Base-by-base conservation (phyloP, 2,329 filamentous ascomycete species). In the Sporothrix dimorphospora region DNA sequence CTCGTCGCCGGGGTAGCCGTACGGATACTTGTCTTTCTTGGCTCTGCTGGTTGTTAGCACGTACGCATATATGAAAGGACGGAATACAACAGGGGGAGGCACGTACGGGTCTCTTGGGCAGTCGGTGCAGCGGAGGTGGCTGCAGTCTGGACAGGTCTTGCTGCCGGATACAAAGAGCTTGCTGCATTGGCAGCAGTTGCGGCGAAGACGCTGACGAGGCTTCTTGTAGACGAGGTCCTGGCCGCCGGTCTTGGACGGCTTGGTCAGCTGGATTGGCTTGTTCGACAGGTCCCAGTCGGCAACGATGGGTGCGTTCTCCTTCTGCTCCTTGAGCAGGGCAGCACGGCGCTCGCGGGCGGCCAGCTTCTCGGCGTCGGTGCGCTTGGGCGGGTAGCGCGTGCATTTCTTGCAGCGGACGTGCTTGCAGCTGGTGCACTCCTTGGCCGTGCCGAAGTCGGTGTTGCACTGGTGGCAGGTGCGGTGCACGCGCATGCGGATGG, bases 351-450 rank as follows among this genome's bases (percentile, higher is more conserved):
- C 84, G 69, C 86, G 85, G 78, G 84, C 85, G 76, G 85, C 85
- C 73, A 85, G 81, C 76, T 83, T 83, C 78, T 88, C 85, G 74
- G 84, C 84, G 75, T 89, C 86, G 77, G 83, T 86, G 76, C 88
- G 89, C 82, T 90, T 90, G 70, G 87, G 84, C 45, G 94, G 94
- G 77, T 91, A 89, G 71, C 93, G 89, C 38, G 89, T 88, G 80
- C 94, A 98, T 78, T 92, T 90, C 78, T 89, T 91, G 87, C 94
- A 98, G 76, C 93, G 89, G 63, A 85, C 84, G 82, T 98, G 94
- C 76, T 92, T 87, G 83, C 94, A 98, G 76, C 88, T 88, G 75
- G 86, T 81, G 81, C 94, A 97, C 73, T 91, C 85, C 82, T 91
- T 94, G 77, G 91, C 88, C 24, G 87, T 81, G 71, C 91, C 90